These are phyloP conservation scores for Tulasnella sp. DNA, from an alignment of 768 basidiomycete genomes.

Conservation along the genomic window DNA sequence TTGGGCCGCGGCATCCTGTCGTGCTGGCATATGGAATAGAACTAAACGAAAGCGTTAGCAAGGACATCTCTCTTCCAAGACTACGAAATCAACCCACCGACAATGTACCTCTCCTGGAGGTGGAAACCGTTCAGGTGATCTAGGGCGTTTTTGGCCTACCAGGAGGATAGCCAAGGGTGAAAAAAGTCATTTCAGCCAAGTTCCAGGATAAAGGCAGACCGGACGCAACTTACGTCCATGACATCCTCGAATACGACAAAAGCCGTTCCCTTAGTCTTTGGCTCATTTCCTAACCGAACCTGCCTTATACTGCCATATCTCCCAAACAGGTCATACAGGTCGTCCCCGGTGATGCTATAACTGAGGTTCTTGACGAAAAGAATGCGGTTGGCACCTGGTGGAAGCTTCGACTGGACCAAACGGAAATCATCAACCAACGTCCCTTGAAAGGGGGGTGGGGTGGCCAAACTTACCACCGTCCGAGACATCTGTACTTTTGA, in stretches of 20 bases:
- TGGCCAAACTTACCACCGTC: too few species aligned
- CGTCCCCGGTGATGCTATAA: constrained; percentile 85
- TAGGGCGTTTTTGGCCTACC: constrained; percentile 87
- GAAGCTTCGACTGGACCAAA: constrained; percentile 83
- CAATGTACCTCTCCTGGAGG: constrained; percentile 94
- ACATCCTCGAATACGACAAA: constrained; percentile 96
- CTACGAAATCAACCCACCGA: constrained; percentile 33
- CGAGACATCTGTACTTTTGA: too few species aligned
- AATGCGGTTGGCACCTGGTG: constrained; percentile 82
- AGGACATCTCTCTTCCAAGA: neutral
- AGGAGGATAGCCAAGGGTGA: neutral
- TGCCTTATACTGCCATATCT: constrained; percentile 95
- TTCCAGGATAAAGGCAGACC: constrained; percentile 22
- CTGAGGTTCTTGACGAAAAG: constrained; percentile 89
- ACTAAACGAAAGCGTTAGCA: constrained; percentile 36
- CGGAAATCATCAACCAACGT: too few species aligned
- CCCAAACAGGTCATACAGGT: constrained; percentile 93
- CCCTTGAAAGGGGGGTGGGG: too few species aligned
- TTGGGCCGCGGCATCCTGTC: constrained; percentile 84
- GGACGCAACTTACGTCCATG: constrained; percentile 55
- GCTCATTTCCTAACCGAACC: constrained; percentile 82
- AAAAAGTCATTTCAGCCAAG: neutral
- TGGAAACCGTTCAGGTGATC: constrained; percentile 98
- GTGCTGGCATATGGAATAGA: constrained; percentile 94
- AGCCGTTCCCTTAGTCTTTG: constrained; percentile 89